Evolutionary conservation across 352 stramenopile genomes (phyloP).

Genomic region (Thraustochytrium striatum): DNA sequence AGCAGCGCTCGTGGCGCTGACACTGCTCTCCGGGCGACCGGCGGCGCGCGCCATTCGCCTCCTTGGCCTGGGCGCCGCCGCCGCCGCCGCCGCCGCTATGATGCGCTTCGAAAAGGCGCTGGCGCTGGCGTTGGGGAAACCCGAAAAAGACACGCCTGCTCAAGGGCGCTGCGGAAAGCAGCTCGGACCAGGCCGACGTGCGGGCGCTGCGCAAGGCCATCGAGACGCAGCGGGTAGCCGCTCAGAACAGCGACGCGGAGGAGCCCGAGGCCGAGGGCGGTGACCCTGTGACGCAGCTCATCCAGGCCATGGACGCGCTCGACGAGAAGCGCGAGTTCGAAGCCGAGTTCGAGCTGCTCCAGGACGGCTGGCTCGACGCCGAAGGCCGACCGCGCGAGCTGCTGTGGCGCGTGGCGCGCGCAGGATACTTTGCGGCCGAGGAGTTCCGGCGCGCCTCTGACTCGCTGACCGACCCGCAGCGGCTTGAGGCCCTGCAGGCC

Average conservation of each 20-base stretch:
- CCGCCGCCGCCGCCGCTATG: no score
- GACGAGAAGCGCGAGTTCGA: not conserved
- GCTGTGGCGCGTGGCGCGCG: constrained; percentile 12
- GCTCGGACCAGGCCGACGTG: constrained; percentile 8
- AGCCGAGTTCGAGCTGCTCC: not conserved
- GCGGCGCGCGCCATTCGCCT: no score
- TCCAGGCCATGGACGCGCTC: not conserved
- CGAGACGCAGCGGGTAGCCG: not conserved
- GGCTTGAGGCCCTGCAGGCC: not conserved
- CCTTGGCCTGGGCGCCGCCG: no score
- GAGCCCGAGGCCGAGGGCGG: not conserved
- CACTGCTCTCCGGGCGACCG: no score
- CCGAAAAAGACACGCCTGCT: not conserved
- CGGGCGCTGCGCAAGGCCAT: not conserved
- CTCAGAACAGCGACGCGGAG: not conserved
- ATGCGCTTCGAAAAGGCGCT: no score
- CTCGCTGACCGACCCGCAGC: not conserved
- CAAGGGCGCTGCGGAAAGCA: no score
- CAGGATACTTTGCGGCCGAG: not conserved
- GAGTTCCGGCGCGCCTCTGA: not conserved
- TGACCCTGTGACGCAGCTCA: not conserved
- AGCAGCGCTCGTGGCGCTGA: no score
- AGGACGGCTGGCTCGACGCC: not conserved
- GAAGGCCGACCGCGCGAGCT: not conserved
- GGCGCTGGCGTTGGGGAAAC: not conserved